phyloP scores from a whole-genome alignment of 306 rosid species.

The Medicago arabica region DNA sequence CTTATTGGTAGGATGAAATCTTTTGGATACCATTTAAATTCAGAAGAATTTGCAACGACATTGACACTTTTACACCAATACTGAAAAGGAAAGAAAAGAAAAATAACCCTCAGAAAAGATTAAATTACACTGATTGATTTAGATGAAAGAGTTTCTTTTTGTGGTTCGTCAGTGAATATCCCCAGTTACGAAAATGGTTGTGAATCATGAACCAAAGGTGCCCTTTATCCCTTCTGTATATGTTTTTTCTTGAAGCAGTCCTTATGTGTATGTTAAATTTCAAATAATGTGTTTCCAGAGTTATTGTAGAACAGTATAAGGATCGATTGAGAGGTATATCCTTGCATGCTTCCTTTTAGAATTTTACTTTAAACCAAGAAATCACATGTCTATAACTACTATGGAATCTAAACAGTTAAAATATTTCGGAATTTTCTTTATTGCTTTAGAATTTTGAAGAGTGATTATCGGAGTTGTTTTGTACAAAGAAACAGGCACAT shows the following conservation, averaged over 20 bases:
- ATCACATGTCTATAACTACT: constrained; percentile 16
- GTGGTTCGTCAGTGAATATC: constrained; percentile 26
- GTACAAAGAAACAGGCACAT: constrained; percentile 38
- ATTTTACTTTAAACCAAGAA: constrained; percentile 20
- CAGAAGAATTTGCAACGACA: constrained; percentile 31
- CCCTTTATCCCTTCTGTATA: constrained; percentile 16
- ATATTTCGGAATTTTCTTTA: constrained; percentile 30
- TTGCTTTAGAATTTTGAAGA: constrained; percentile 29
- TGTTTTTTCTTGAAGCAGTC: background rate
- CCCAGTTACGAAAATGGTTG: constrained; percentile 28
- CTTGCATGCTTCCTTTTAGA: constrained; percentile 4
- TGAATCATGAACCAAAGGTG: constrained; percentile 41
- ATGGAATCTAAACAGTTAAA: background rate
- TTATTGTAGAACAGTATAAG: constrained; percentile 1
- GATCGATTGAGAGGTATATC: constrained; percentile 22
- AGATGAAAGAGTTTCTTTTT: constrained; percentile 26
- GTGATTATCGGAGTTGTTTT: constrained; percentile 31
- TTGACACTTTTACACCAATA: constrained; percentile 41
- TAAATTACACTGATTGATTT: constrained; percentile 5
- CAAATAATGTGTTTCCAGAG: constrained; percentile 9
- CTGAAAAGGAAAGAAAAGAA: constrained; percentile 5
- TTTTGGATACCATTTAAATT: constrained; percentile 52
- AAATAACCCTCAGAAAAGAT: constrained; percentile 2
- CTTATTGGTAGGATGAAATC: constrained; percentile 58
- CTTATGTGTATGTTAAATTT: constrained; percentile 29